Base-by-base conservation (phyloP, 441 rosid species). In the Lepidium campestre region DNA sequence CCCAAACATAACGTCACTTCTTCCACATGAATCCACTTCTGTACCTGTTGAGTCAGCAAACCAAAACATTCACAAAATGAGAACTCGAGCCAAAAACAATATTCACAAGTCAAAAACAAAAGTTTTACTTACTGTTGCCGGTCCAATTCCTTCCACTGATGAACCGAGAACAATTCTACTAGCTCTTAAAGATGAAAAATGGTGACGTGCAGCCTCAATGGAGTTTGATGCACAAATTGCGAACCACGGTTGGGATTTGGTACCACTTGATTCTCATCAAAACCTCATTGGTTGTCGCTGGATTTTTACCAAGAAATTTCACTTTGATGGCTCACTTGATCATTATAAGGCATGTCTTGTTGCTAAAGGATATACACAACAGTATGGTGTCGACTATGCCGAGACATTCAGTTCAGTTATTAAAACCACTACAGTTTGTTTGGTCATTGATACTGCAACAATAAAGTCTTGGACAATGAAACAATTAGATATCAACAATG, bases 181-280 rank as follows among this genome's bases (percentile, higher is more conserved):
- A 39, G 17, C 42, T 3, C n/a, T 39, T 0, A 39, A 39, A 5
- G 17, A 39, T 6, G 17, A 39, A 1, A 39, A 13, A 1, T 39
- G 1, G 17, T 1, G 42, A 0, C 6, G 6, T 1, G 42, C 42
- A 1, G 2, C 6, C 0, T 39, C 17, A 0, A 4, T 2, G 0
- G 42, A 39, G 14, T 39, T 39, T 4, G 42, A 39, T 39, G 42
- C 42, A 3, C 8, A 39, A 2, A 12, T 14, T 2, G 0, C 0
- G 0, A 39, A 13, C 14, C 17, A 39, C n/a, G 4, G 11, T 7
- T 7, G 20, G 23, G 23, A 17, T 7, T 2, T 17, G 0, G 22
- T 17, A 0, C 48, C 23, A 3, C 0, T 22, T 0, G 4, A 17
- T 1, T 2, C 20, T 0, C 3, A 6, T 2, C 5, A 17, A 0